Evolutionary conservation across 2,329 filamentous ascomycete species (phyloP).

Genomic region (Pseudofabraea citricarpa): DNA sequence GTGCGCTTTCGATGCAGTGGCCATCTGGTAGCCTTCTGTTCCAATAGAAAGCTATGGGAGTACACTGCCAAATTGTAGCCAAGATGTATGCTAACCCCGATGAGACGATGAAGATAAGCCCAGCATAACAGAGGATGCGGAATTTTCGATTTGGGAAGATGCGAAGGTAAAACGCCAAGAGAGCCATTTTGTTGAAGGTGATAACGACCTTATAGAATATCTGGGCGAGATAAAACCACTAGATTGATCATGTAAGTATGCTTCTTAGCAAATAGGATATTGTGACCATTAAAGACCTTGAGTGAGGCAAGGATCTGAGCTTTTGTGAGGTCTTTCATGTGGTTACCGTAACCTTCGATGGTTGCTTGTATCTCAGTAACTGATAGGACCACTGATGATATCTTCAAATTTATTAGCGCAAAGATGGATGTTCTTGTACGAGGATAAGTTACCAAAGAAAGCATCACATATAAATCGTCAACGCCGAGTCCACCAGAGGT

Average conservation of each 20-base stretch:
- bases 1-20: constrained; percentile 39
- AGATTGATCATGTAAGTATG: no score
- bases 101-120: constrained; percentile 37
- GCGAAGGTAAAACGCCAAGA: constrained; percentile 48
- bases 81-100: constrained; percentile 41
- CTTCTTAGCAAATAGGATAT: no score
- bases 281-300: no score
- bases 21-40: constrained; percentile 36
- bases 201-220: constrained; percentile 50
- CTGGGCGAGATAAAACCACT: constrained; percentile 48
- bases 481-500: not conserved
- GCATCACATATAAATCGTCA: not conserved
- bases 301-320: not conserved
- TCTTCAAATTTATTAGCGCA: not conserved
- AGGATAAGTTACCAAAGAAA: not conserved
- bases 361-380: not conserved
- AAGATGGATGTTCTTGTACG: not conserved
- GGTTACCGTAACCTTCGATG: not conserved
- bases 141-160: constrained; percentile 46
- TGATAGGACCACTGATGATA: not conserved
- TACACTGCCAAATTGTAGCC: constrained; percentile 46
- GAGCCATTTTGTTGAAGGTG: constrained; percentile 47
- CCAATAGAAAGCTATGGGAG: constrained; percentile 41
- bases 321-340: not conserved
- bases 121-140: constrained; percentile 34